These are phyloP conservation scores for Boletus insuetus DNA, from an alignment of 768 basidiomycete species.

Conservation along the genomic window DNA sequence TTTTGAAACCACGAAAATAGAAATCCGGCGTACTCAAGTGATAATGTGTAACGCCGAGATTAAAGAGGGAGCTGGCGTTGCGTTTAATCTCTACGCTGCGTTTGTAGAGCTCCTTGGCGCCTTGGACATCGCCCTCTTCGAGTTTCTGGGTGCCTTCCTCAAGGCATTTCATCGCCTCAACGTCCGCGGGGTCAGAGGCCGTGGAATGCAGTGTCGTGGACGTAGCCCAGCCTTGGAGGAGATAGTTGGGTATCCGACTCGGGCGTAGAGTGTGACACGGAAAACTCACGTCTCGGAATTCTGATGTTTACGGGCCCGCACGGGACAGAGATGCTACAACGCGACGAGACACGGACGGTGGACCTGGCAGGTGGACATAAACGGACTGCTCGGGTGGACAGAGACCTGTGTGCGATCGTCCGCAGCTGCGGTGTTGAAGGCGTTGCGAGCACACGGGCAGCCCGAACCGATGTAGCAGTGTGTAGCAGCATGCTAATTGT, in stretches of 20 bases:
- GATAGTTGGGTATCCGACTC: neutral
- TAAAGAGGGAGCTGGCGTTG: slow-evolving; percentile 80
- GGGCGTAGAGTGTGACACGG: slow-evolving; percentile 6
- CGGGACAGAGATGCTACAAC: slow-evolving; percentile 4
- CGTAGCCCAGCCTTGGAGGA: slow-evolving; percentile 63
- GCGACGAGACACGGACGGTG: slow-evolving; percentile 8
- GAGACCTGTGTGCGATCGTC: slow-evolving; percentile 15
- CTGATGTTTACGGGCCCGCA: slow-evolving; percentile 1
- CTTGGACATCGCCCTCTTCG: slow-evolving; percentile 82
- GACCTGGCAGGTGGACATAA: slow-evolving; percentile 20
- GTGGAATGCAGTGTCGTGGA: slow-evolving; percentile 81
- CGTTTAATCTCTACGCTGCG: slow-evolving; percentile 79
- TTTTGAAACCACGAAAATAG: slow-evolving; percentile 14
- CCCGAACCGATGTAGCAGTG: slow-evolving; percentile 15
- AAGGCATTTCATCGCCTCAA: slow-evolving; percentile 72
- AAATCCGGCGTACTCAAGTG: slow-evolving; percentile 65
- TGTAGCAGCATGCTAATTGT: slow-evolving; percentile 31
- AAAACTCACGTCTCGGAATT: slow-evolving; percentile 29
- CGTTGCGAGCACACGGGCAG: slow-evolving; percentile 23
- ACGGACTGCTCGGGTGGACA: slow-evolving; percentile 24
- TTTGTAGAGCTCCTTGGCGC: slow-evolving; percentile 72
- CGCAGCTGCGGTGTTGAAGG: slow-evolving; percentile 24
- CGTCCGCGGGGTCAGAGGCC: slow-evolving; percentile 77
- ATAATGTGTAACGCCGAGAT: slow-evolving; percentile 86
- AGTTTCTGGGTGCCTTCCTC: slow-evolving; percentile 82